A percentile compares a stretch with the other conserved stretches of the same genome.
Conservation (phyloP, 441 rosid genomes). For the Adansonia rubrostipa region DNA sequence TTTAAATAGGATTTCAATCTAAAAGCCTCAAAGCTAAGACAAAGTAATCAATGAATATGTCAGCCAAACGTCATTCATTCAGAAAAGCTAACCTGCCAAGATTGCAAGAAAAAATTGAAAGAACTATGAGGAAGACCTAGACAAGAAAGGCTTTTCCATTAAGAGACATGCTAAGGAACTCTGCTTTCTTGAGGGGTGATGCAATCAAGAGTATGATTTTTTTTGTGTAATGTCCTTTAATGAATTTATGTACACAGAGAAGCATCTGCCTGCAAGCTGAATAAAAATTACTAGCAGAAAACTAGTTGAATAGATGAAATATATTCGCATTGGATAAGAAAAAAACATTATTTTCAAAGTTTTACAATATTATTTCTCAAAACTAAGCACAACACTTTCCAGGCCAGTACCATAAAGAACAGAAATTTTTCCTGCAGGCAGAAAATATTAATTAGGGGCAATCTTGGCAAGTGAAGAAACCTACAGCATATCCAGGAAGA, state of each 20-base stretch:
- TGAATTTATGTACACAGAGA: constrained; percentile 2
- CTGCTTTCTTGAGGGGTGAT: background rate
- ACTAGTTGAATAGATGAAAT: background rate
- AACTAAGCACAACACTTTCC: background rate
- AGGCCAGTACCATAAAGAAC: background rate
- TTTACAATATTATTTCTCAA: background rate
- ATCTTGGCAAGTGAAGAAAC: constrained; percentile 25
- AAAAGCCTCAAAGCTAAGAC: no score
- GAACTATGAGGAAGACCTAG: background rate
- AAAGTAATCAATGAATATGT: no score
- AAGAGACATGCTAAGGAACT: background rate
- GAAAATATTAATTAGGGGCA: background rate
- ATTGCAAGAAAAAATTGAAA: background rate
- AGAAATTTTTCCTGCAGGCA: background rate
- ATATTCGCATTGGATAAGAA: background rate
- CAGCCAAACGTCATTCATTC: no score
- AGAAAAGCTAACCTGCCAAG: background rate
- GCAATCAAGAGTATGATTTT: background rate
- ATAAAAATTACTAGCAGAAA: constrained; percentile 1
- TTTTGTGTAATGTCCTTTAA: background rate
- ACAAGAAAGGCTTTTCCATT: background rate
- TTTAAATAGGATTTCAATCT: no score
- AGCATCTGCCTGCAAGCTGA: background rate
- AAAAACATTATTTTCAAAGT: background rate
- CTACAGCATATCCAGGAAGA: constrained; percentile 61